Evolutionary conservation across 2,329 filamentous ascomycete genomes (phyloP), one percentile per base, ranked within the genome.

Genomic region (Boeremia lycopersici): DNA sequence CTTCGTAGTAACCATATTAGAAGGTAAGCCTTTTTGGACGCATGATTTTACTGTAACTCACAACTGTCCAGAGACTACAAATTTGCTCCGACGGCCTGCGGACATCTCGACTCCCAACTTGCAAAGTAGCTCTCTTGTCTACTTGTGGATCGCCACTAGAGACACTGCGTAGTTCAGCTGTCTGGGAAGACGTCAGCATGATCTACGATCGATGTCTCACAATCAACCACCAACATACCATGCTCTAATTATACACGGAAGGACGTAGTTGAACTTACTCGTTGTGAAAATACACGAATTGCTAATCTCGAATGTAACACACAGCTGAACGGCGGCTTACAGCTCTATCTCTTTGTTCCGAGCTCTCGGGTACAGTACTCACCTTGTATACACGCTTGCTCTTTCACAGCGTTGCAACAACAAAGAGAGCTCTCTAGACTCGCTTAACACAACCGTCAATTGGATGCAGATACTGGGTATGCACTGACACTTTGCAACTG

Each of bases 341-440:
- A 19, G 29, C 17, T 40, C 15, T 3, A 33, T 33, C 31, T n/a
- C 34, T 49, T 44, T 54, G 52, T 54, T 41, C 41, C 40, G 45
- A 41, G 36, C 10, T 35, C 35, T 41, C 40, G 41, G 40, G 26
- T 45, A 9, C 11, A 6, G 26, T 45, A 12, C 11, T 6, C 28
- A 28, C 34, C 33, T 40, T 4, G 39, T 17, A 19, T 41, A 17
- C 12, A 13, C 15, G 5, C 8, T 26, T 35, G 15, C 26, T 34
- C 29, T 6, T 3, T 26, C 29, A 23, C 15, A 33, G 13, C 35
- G 28, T 15, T 12, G 15, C 19, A 48, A 28, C 23, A 25, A 30
- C 3, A 38, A 8, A 29, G 17, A 23, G 17, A 40, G 28, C 19
- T 13, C n/a, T 17, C 23, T 23, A 8, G 11, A 28, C 13, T 17